Percentiles rank a stretch among this genome's conserved stretches.
These are phyloP conservation scores for Cyclocybe aegerita DNA, from an alignment of 768 basidiomycete species.

Conservation along the genomic window DNA sequence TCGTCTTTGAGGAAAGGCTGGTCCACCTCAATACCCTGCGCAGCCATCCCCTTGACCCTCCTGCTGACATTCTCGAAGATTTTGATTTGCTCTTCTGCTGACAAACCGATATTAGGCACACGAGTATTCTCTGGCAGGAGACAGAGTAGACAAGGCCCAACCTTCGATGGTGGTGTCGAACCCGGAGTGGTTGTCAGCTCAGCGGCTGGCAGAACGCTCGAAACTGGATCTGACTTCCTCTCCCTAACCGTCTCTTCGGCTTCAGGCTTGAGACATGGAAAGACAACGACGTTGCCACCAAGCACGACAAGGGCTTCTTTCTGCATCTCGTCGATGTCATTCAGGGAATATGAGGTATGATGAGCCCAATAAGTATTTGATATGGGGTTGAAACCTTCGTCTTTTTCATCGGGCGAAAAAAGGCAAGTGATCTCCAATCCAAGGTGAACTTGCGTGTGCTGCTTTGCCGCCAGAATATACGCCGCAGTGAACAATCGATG, in stretches of 20 bases:
- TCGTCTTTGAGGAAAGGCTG: too few species aligned
- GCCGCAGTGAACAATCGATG: constrained; percentile 15
- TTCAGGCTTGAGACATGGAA: constrained; percentile 2
- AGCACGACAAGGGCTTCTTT: constrained; percentile 9
- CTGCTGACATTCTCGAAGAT: too few species aligned
- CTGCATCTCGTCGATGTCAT: constrained; percentile 12
- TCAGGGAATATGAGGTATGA: constrained; percentile 8
- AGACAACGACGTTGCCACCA: constrained; percentile 15
- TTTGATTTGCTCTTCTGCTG: too few species aligned
- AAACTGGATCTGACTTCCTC: background rate
- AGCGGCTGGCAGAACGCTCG: background rate
- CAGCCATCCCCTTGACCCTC: too few species aligned
- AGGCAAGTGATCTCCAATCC: constrained; percentile 4
- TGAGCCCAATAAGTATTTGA: constrained; percentile 15
- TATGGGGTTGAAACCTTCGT: constrained; percentile 1
- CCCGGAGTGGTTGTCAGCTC: background rate
- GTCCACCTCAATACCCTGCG: too few species aligned
- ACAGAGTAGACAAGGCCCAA: background rate
- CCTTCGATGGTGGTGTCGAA: background rate
- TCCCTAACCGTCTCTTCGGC: background rate
- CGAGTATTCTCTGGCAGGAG: too few species aligned
- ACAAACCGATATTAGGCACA: too few species aligned
- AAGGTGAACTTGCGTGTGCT: constrained; percentile 7
- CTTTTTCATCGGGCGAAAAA: background rate
- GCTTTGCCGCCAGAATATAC: constrained; percentile 15